These are phyloP conservation scores for Neurospora sp. DNA, from an alignment of 495 filamentous ascomycete species.

Conservation along the genomic window DNA sequence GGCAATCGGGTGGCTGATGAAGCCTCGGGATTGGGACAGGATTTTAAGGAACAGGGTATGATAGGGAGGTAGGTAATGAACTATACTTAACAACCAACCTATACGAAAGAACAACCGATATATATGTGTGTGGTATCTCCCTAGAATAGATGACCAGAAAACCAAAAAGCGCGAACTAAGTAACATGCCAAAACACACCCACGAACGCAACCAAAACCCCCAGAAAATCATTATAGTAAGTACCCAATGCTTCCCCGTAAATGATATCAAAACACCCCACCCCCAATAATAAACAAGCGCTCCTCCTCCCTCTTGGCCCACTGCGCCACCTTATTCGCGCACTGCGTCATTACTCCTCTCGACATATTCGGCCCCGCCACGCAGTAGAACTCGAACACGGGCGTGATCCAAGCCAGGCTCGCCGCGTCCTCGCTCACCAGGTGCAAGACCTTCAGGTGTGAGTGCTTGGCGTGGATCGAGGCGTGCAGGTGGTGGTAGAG, in stretches of 20 bases:
- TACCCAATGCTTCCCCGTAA: neutral
- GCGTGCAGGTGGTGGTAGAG: slow-evolving; percentile 79
- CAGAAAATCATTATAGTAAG: neutral
- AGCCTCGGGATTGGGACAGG: neutral
- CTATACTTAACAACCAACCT: neutral
- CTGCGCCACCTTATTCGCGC: slow-evolving; percentile 74
- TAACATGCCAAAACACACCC: neutral
- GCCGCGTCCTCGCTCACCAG: slow-evolving; percentile 61
- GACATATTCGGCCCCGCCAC: slow-evolving; percentile 72
- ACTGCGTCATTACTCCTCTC: slow-evolving; percentile 70
- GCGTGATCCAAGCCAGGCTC: slow-evolving; percentile 82
- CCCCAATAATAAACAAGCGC: slow-evolving; percentile 87
- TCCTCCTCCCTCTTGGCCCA: slow-evolving; percentile 91
- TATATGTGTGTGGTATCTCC: neutral
- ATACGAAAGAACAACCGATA: neutral
- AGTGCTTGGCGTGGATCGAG: slow-evolving; percentile 70
- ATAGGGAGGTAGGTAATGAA: neutral
- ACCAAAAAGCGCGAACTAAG: neutral
- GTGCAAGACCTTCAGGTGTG: slow-evolving; percentile 76
- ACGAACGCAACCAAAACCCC: neutral
- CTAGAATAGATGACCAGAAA: neutral
- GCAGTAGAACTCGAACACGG: slow-evolving; percentile 86
- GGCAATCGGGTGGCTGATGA: neutral
- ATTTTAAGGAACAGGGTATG: neutral
- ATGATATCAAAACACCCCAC: slow-evolving; percentile 51